Conservation (phyloP, 352 stramenopile species). For the Plasmopara muralis region DNA sequence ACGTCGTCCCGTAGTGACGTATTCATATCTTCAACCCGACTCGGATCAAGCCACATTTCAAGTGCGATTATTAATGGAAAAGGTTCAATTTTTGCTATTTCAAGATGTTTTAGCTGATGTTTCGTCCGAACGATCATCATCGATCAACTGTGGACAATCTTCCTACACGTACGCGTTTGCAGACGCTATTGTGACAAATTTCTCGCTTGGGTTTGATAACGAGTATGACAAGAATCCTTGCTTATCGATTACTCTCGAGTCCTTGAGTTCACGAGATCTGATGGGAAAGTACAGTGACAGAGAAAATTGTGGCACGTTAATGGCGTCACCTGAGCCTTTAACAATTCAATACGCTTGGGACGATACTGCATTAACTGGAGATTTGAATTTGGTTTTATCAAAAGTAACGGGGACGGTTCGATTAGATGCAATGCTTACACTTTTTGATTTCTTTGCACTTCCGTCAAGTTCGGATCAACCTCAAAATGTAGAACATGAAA, state of each 20-base stretch:
- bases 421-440: slow-evolving; percentile 33
- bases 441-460: slow-evolving; percentile 53
- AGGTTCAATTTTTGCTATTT: slow-evolving; percentile 41
- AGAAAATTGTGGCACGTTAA: slow-evolving; percentile 20
- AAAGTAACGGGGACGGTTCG: slow-evolving; percentile 50
- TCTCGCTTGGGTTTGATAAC: slow-evolving; percentile 31
- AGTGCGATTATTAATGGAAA: slow-evolving; percentile 54
- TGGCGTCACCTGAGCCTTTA: slow-evolving; percentile 36
- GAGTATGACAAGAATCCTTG: slow-evolving; percentile 39
- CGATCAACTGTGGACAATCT: slow-evolving; percentile 1
- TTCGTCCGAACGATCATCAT: slow-evolving; percentile 5
- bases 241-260: slow-evolving; percentile 34
- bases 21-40: slow-evolving; percentile 65
- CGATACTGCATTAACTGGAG: slow-evolving; percentile 28
- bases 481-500: slow-evolving; percentile 1
- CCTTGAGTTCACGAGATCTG: slow-evolving; percentile 36
- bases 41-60: slow-evolving; percentile 61
- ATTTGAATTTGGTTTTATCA: slow-evolving; percentile 44
- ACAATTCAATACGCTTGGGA: slow-evolving; percentile 61
- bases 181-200: slow-evolving; percentile 26
- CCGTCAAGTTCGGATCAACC: slow-evolving; percentile 17
- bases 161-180: slow-evolving; percentile 13
- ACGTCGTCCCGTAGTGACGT: slow-evolving; percentile 54
- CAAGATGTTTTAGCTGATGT: slow-evolving; percentile 8
- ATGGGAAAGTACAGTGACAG: slow-evolving; percentile 17